Evolutionary conservation across 2,329 filamentous ascomycete species (phyloP).

Genomic region (Cercospora zeina): DNA sequence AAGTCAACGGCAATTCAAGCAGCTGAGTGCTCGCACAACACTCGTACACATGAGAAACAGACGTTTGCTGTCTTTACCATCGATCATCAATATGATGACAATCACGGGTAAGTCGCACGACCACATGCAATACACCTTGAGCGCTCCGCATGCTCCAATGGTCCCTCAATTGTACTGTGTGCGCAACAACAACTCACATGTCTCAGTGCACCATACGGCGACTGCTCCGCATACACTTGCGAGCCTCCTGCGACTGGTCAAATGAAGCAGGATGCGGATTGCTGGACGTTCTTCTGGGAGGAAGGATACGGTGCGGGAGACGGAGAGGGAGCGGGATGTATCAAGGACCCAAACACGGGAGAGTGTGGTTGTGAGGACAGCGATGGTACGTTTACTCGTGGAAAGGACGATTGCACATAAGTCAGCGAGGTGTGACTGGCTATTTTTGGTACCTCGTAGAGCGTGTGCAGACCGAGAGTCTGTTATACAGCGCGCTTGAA

Average conservation of each 20-base stretch:
- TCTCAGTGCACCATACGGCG: constrained; percentile 49
- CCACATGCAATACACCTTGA: not conserved
- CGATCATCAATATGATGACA: constrained; percentile 50
- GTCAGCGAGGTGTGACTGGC: not conserved
- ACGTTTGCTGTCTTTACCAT: constrained; percentile 47
- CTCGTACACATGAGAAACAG: constrained; percentile 40
- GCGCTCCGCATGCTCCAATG: not conserved
- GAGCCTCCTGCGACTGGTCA: constrained; percentile 40
- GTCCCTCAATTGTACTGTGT: not conserved
- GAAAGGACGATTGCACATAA: constrained; percentile 24
- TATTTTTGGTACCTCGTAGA: not conserved
- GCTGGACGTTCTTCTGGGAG: constrained; percentile 47
- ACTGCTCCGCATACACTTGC: constrained; percentile 49
- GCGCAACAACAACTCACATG: not conserved
- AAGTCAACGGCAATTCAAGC: constrained; percentile 45
- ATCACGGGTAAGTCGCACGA: constrained; percentile 38
- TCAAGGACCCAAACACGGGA: constrained; percentile 44
- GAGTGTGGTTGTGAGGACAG: constrained; percentile 48
- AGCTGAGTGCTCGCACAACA: constrained; percentile 48
- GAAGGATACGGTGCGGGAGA: constrained; percentile 34
- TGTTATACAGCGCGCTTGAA: not conserved
- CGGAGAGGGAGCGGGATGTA: constrained; percentile 44
- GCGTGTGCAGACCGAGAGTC: not conserved
- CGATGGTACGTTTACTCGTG: constrained; percentile 44
- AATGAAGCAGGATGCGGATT: constrained; percentile 39